phyloP scores from a whole-genome alignment of 83 land plant genomes.

The Picea engelmannii region DNA sequence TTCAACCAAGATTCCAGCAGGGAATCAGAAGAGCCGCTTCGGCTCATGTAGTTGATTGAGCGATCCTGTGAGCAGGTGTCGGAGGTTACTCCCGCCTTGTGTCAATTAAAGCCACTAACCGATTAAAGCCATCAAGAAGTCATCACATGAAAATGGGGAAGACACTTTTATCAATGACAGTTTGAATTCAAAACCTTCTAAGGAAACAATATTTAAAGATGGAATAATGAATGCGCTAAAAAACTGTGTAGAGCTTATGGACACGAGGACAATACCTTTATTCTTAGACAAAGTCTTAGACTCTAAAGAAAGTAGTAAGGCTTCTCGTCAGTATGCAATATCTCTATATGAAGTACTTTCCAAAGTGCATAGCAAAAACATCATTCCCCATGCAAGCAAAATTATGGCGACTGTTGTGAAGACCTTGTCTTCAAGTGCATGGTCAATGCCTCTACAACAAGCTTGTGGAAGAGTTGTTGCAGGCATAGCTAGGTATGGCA shows the following conservation, averaged over 20 bases:
- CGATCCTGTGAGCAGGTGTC: no score
- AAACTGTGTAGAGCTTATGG: conserved; percentile 59
- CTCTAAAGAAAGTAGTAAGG: conserved; percentile 40
- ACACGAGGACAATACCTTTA: conserved; percentile 29
- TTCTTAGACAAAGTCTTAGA: conserved; percentile 55
- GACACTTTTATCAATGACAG: no score
- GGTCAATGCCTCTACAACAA: conserved; percentile 28
- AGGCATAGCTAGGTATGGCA: conserved; percentile 76
- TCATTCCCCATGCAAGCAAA: conserved; percentile 70
- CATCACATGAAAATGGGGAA: no score
- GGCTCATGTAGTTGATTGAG: no score
- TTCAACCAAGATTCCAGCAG: no score
- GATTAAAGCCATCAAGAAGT: no score
- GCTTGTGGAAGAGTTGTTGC: neutral
- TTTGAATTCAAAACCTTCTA: no score
- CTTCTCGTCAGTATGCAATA: conserved; percentile 64
- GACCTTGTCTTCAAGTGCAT: conserved; percentile 63
- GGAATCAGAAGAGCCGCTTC: no score
- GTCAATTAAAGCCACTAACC: no score
- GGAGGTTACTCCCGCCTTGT: no score
- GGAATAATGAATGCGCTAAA: conserved; percentile 53
- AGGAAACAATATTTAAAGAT: no score
- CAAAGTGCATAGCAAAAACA: conserved; percentile 70
- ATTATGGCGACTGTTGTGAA: conserved; percentile 66
- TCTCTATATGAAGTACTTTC: conserved; percentile 87